These are phyloP conservation scores for Ascochyta rabiei DNA, from an alignment of 2,329 filamentous ascomycete genomes.

Conservation along the genomic window DNA sequence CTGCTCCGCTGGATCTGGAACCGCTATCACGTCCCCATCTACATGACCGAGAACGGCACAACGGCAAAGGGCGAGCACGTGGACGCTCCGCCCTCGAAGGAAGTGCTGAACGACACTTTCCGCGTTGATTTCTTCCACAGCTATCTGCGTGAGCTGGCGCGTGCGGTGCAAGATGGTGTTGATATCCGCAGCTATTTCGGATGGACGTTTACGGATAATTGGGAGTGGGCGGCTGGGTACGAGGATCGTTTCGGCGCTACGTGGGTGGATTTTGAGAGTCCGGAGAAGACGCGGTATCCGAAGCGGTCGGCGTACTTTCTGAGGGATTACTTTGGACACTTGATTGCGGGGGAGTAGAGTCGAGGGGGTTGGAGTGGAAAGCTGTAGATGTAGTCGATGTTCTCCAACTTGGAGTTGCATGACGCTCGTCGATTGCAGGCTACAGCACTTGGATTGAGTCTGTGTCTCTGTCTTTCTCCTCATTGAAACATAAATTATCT, in stretches of 20 bases:
- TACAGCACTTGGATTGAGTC: too few species aligned
- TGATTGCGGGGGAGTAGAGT: neutral
- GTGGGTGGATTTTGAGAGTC: conserved; percentile 51
- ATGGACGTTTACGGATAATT: conserved; percentile 54
- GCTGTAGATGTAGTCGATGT: too few species aligned
- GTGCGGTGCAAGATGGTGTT: conserved; percentile 46
- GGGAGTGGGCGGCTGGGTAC: conserved; percentile 53
- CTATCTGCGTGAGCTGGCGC: conserved; percentile 49
- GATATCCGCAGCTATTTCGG: conserved; percentile 52
- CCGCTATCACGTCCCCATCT: conserved; percentile 51
- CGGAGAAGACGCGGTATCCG: conserved; percentile 47
- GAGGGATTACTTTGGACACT: conserved; percentile 15
- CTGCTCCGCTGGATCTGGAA: conserved; percentile 52
- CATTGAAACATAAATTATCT: too few species aligned
- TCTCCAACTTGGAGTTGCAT: too few species aligned
- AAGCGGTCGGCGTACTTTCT: conserved; percentile 34
- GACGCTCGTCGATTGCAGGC: too few species aligned
- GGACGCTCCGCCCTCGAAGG: conserved; percentile 37
- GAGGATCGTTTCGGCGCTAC: conserved; percentile 51
- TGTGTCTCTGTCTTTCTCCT: too few species aligned
- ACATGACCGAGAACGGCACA: conserved; percentile 53
- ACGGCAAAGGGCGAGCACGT: conserved; percentile 41
- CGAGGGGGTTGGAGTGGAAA: too few species aligned
- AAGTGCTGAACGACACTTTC: conserved; percentile 49
- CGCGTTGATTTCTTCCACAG: conserved; percentile 49